Evolutionary conservation across 768 basidiomycete species (phyloP).

Genomic region (Dacryopinax primogenitus): DNA sequence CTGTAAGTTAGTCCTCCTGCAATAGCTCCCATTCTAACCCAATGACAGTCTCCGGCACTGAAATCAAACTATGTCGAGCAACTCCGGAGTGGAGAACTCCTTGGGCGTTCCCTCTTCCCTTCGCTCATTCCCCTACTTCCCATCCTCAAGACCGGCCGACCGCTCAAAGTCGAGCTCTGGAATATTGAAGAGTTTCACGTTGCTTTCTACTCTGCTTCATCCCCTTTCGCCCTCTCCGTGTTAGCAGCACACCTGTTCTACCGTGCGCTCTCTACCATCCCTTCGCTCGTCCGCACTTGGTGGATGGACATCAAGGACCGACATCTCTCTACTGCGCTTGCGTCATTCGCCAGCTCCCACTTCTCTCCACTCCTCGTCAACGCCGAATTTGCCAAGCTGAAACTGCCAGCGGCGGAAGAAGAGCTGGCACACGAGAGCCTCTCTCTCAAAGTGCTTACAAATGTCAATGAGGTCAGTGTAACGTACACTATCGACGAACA

Average conservation of each 20-base stretch:
- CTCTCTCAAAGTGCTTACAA: constrained; percentile 58
- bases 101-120: constrained; percentile 56
- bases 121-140: constrained; percentile 52
- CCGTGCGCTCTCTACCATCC: constrained; percentile 67
- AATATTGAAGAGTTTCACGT: constrained; percentile 71
- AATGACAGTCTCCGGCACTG: constrained; percentile 67
- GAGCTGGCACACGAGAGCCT: constrained; percentile 64
- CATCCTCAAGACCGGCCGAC: constrained; percentile 40
- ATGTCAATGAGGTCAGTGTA: constrained; percentile 69
- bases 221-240: constrained; percentile 42
- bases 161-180: constrained; percentile 77
- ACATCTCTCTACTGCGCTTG: constrained; percentile 63
- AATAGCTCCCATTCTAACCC: background rate
- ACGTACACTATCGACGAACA: constrained; percentile 87
- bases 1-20: constrained; percentile 40
- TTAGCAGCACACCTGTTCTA: constrained; percentile 83
- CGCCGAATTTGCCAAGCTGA: constrained; percentile 63
- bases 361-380: constrained; percentile 83
- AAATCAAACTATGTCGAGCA: constrained; percentile 77
- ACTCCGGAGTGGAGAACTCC: constrained; percentile 54
- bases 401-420: constrained; percentile 37
- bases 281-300: constrained; percentile 77
- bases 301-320: constrained; percentile 80
- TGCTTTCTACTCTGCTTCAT: constrained; percentile 47
- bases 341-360: constrained; percentile 63